phyloP scores from a whole-genome alignment of 352 stramenopile species.

The Globisporangium radiosum region DNA sequence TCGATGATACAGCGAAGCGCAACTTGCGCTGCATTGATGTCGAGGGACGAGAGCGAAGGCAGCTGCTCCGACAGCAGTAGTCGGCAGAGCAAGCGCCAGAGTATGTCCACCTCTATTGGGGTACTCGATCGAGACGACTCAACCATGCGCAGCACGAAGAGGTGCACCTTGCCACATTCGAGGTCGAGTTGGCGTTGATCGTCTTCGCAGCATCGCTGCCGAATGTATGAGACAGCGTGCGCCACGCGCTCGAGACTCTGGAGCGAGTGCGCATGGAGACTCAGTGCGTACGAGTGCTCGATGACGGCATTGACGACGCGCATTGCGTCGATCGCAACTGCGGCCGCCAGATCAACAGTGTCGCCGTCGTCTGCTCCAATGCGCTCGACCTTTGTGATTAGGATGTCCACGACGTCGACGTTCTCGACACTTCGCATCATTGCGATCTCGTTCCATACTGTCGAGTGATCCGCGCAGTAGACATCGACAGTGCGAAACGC shows the following conservation, averaged over 20 bases:
- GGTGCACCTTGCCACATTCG: constrained; percentile 3
- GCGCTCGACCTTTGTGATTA: neutral
- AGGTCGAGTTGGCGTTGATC: neutral
- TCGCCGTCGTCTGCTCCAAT: neutral
- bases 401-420: constrained; percentile 1
- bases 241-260: constrained; percentile 3
- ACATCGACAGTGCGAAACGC: neutral
- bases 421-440: neutral
- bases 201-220: neutral
- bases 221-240: neutral
- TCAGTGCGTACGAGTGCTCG: constrained; percentile 4
- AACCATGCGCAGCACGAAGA: neutral
- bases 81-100: constrained; percentile 6
- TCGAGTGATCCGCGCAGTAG: neutral
- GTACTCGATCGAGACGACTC: neutral
- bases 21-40: neutral
- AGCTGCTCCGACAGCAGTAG: neutral
- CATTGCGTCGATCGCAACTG: neutral
- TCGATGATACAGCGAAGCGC: neutral
- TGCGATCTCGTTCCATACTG: neutral
- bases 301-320: constrained; percentile 4
- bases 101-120: neutral
- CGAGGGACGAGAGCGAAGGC: neutral
- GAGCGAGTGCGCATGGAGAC: neutral
- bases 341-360: neutral